Percentiles rank a stretch among this genome's conserved stretches.
These are phyloP conservation scores for Kalanchoe fedtschenkoi DNA, from an alignment of 164 flowering plant genomes.

Conservation along the genomic window DNA sequence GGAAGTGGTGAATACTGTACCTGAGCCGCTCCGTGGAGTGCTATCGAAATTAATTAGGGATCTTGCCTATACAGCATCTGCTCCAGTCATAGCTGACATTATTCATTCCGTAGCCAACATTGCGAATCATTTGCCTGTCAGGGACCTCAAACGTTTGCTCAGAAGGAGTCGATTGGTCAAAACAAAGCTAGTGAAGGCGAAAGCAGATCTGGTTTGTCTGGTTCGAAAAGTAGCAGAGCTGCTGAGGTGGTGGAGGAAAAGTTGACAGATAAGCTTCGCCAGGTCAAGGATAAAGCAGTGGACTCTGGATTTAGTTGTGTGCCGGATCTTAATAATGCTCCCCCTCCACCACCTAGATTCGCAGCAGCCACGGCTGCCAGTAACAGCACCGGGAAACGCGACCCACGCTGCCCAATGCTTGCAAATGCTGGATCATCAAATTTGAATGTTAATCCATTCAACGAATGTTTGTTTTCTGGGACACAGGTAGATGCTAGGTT, in stretches of 20 bases:
- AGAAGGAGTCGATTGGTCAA: conserved; percentile 11
- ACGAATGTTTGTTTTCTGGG: conserved; percentile 30
- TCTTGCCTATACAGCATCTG: conserved; percentile 34
- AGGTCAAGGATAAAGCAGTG: not conserved
- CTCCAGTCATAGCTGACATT: conserved; percentile 39
- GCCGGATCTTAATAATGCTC: conserved; percentile 7
- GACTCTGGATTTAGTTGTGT: conserved; percentile 1
- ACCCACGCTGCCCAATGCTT: not conserved
- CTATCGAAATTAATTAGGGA: conserved; percentile 36
- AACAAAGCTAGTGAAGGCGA: not conserved
- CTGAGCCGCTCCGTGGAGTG: conserved; percentile 40
- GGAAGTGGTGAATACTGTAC: conserved; percentile 37
- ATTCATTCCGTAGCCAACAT: conserved; percentile 26
- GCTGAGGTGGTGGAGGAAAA: not conserved
- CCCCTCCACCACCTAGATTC: not conserved
- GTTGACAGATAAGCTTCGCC: not conserved
- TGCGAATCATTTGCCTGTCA: conserved; percentile 18
- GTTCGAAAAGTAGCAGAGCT: not conserved
- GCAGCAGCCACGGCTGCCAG: conserved; percentile 1
- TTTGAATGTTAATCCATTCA: not conserved
- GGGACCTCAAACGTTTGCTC: conserved; percentile 13
- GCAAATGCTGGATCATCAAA: not conserved
- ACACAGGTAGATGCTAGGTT: not conserved
- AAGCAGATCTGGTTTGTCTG: not conserved
- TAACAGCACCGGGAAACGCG: conserved; percentile 3